Percentiles rank a stretch among this genome's conserved stretches.
phyloP scores from a whole-genome alignment of 1,284 basidiomycete species.

The Ustilago vetiveriae region DNA sequence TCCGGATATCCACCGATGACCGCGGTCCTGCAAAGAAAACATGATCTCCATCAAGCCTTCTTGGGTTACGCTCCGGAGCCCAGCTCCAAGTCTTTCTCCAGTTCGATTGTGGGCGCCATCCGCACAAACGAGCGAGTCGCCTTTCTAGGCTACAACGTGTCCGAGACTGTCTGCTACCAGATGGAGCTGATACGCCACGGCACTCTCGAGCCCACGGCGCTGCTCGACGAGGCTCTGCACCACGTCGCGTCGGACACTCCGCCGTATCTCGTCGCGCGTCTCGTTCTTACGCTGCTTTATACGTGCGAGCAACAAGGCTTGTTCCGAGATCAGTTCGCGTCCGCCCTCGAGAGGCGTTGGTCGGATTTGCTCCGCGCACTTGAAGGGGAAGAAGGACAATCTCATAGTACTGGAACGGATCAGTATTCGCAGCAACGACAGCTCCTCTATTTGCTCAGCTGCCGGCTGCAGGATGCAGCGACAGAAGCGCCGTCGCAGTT shows the following conservation, averaged over 20 bases:
- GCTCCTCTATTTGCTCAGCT: conserved; percentile 24
- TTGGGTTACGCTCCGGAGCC: conserved; percentile 16
- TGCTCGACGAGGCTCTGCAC: conserved; percentile 14
- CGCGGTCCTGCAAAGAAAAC: conserved; percentile 27
- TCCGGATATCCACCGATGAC: conserved; percentile 34
- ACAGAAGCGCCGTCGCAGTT: not conserved
- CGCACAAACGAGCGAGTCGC: conserved; percentile 30
- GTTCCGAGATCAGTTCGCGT: conserved; percentile 6
- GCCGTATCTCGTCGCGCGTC: conserved; percentile 12
- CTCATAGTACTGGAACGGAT: not conserved
- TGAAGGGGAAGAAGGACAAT: not conserved
- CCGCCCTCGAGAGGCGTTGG: conserved; percentile 12
- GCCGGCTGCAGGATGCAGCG: conserved; percentile 2
- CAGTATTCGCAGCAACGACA: not conserved
- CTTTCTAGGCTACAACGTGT: conserved; percentile 37
- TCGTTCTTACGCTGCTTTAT: conserved; percentile 12
- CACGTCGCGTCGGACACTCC: not conserved
- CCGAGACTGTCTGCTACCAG: conserved; percentile 23
- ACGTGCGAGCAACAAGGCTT: conserved; percentile 2
- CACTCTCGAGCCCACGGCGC: not conserved
- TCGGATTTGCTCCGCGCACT: not conserved
- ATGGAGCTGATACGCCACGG: conserved; percentile 6
- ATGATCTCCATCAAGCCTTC: conserved; percentile 27
- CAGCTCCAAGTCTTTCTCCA: not conserved
- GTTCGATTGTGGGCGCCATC: conserved; percentile 17